Evolutionary conservation across 345 rosid genomes (phyloP).

Genomic region (Hibiscus tridactylites): DNA sequence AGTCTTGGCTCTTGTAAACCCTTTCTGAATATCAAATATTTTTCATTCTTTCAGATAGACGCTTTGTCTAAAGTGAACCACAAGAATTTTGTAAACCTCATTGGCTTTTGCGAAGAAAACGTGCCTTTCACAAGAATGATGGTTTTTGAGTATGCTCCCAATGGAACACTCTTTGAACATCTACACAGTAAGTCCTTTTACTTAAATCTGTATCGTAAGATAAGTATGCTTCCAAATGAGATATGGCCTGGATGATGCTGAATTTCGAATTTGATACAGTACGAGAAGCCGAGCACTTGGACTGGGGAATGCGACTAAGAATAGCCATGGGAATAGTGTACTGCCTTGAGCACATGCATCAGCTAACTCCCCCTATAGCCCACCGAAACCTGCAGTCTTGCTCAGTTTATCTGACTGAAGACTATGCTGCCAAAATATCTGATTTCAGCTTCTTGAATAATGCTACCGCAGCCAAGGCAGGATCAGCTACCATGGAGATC

Average conservation of each 20-base stretch:
- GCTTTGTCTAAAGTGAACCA: constrained; percentile 75
- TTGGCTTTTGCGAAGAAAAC: constrained; percentile 80
- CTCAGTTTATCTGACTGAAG: constrained; percentile 72
- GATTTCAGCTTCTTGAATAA: constrained; percentile 59
- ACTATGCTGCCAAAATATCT: constrained; percentile 88
- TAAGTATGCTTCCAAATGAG: not conserved
- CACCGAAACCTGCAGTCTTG: constrained; percentile 57
- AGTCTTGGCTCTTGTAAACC: not conserved
- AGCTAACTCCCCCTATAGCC: constrained; percentile 56
- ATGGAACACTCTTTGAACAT: constrained; percentile 91
- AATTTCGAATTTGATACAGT: constrained; percentile 37
- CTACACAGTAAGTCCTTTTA: constrained; percentile 58
- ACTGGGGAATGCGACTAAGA: constrained; percentile 76
- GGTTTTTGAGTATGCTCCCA: constrained; percentile 96
- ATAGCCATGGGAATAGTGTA: constrained; percentile 83
- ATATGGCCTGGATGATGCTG: not conserved
- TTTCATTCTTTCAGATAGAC: constrained; percentile 48
- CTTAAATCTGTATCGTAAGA: not conserved
- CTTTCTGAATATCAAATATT: constrained; percentile 5
- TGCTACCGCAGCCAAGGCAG: constrained; percentile 32
- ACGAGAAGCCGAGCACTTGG: constrained; percentile 75
- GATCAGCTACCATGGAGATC: constrained; percentile 32
- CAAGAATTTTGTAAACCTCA: constrained; percentile 83
- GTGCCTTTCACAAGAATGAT: constrained; percentile 82
- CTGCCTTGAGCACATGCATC: constrained; percentile 92